Evolutionary conservation across 176 grass and related monocot species (phyloP).

Genomic region (Pontederia paniculata): DNA sequence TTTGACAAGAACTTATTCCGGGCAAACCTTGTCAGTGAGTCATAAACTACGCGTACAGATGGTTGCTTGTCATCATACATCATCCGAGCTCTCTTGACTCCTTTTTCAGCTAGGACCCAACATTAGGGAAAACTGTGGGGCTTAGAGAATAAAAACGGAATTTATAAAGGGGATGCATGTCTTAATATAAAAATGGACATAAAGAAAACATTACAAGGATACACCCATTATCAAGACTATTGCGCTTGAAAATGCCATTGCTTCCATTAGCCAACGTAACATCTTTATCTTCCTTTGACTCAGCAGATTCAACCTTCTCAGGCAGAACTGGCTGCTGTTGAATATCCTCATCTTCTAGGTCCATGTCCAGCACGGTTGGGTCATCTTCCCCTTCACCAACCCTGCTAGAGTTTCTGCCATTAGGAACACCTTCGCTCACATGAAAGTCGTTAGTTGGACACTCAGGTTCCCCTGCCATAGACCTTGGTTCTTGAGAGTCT

Average conservation of each 20-base stretch:
- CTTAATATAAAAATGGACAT: conserved; percentile 17
- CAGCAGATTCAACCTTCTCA: conserved; percentile 24
- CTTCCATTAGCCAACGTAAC: conserved; percentile 1
- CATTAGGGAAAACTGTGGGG: conserved; percentile 52
- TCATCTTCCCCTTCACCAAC: conserved; percentile 29
- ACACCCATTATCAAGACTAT: conserved; percentile 45
- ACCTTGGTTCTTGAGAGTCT: conserved; percentile 11
- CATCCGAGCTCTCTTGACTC: conserved; percentile 64
- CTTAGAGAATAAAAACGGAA: background rate
- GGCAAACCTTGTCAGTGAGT: conserved; percentile 38
- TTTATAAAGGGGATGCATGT: background rate
- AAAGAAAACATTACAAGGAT: conserved; percentile 43
- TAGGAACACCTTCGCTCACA: background rate
- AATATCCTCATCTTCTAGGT: conserved; percentile 49
- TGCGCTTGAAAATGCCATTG: conserved; percentile 11
- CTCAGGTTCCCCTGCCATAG: conserved; percentile 9
- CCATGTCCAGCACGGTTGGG: conserved; percentile 66
- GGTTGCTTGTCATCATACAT: conserved; percentile 43
- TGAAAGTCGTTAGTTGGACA: background rate
- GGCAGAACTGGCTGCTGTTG: conserved; percentile 27
- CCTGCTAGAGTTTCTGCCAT: background rate
- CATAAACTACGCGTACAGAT: conserved; percentile 54
- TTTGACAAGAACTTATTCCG: background rate
- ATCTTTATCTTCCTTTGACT: conserved; percentile 10
- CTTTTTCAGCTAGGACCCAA: conserved; percentile 43